Conservation (phyloP, 2,329 filamentous ascomycete genomes). For the Pezicula neosporulosa region DNA sequence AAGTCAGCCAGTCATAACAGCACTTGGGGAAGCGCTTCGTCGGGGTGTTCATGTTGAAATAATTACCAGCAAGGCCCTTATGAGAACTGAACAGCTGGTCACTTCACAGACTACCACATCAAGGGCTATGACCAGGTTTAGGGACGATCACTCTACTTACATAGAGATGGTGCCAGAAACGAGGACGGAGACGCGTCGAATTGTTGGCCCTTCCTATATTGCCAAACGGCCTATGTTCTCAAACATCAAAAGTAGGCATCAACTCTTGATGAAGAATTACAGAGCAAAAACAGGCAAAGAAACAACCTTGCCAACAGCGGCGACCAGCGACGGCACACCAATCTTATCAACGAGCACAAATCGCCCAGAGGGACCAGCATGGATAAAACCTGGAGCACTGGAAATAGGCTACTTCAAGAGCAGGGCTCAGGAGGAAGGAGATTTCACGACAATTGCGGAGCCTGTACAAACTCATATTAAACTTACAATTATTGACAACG, state of each 20-base stretch:
- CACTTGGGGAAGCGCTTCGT: constrained; percentile 55
- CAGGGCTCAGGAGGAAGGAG: constrained; percentile 19
- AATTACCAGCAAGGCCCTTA: constrained; percentile 65
- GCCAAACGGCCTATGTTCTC: too few relatives aligned
- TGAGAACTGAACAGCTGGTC: constrained; percentile 76
- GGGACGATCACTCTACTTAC: too few relatives aligned
- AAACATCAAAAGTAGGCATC: too few relatives aligned
- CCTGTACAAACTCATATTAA: constrained; percentile 77
- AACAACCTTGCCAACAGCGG: too few relatives aligned
- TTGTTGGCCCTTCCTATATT: too few relatives aligned
- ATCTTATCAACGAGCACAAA: constrained; percentile 15
- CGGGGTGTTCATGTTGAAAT: constrained; percentile 67
- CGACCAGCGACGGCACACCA: constrained; percentile 47
- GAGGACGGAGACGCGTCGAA: too few relatives aligned
- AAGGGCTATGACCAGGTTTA: constrained; percentile 57
- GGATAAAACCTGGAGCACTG: constrained; percentile 3
- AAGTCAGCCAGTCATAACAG: constrained; percentile 57
- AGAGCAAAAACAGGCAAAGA: too few relatives aligned
- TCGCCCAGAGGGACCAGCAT: constrained; percentile 7
- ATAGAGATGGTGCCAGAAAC: too few relatives aligned
- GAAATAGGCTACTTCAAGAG: constrained; percentile 25
- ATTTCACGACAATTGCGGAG: constrained; percentile 36
- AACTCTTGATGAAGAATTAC: too few relatives aligned
- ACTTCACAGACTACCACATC: constrained; percentile 74
- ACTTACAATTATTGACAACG: constrained; percentile 67